Percentiles rank a stretch among this genome's conserved stretches.
phyloP scores from a whole-genome alignment of 1,139 yeast genomes.

The Yamadazyma atmosphaerica region DNA sequence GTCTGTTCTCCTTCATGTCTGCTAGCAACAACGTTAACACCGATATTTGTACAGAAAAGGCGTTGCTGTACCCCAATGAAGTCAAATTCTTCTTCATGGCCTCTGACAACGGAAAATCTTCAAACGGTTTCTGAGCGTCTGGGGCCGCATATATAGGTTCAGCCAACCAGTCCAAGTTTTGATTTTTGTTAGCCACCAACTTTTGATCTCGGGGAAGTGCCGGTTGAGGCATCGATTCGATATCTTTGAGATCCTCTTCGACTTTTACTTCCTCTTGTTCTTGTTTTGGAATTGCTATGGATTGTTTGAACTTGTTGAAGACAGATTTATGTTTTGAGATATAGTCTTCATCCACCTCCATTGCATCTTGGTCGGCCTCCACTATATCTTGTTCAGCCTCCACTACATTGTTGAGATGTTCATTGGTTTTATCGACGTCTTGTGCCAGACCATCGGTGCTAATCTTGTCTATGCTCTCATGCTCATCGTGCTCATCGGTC shows the following conservation, averaged over 20 bases:
- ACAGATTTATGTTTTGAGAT: slow-evolving; percentile 31
- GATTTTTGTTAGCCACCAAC: slow-evolving; percentile 41
- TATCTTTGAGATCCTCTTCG: slow-evolving; percentile 44
- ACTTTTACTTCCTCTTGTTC: slow-evolving; percentile 16
- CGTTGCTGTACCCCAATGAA: slow-evolving; percentile 46
- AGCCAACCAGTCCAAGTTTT: slow-evolving; percentile 64
- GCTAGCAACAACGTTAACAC: slow-evolving; percentile 59
- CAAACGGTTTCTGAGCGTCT: slow-evolving; percentile 39
- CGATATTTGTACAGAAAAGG: slow-evolving; percentile 78
- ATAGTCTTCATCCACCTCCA: slow-evolving; percentile 16
- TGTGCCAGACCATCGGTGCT: background rate
- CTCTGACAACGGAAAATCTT: slow-evolving; percentile 38
- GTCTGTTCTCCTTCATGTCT: slow-evolving; percentile 43
- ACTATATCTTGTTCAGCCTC: background rate
- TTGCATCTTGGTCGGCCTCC: background rate
- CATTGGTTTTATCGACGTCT: slow-evolving; percentile 6
- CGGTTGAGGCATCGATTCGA: slow-evolving; percentile 86
- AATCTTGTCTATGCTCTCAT: background rate
- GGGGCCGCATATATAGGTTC: slow-evolving; percentile 60
- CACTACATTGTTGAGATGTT: slow-evolving; percentile 2
- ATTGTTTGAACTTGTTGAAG: slow-evolving; percentile 29
- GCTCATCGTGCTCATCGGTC: slow-evolving; percentile 4
- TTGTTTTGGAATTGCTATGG: slow-evolving; percentile 12
- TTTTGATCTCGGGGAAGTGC: slow-evolving; percentile 53
- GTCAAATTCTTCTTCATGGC: slow-evolving; percentile 48